These are phyloP conservation scores for Grifola frondosa DNA, from an alignment of 1,284 basidiomycete species.

Conservation along the genomic window DNA sequence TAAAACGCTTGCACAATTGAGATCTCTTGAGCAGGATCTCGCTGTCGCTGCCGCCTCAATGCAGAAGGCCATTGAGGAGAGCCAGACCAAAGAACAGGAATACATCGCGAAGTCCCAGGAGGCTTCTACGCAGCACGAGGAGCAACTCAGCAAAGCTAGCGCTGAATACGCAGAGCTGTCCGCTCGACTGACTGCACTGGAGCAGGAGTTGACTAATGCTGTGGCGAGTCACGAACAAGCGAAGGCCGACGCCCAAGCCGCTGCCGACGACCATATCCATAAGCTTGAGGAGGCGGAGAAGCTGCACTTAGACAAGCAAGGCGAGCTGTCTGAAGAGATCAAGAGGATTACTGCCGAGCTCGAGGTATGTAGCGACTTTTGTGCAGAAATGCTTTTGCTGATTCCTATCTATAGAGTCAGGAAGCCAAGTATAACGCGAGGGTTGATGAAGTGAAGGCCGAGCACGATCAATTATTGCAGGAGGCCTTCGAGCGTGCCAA, in stretches of 20 bases:
- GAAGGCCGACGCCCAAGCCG: conserved; percentile 42
- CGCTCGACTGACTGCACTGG: conserved; percentile 46
- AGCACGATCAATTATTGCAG: conserved; percentile 63
- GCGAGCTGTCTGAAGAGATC: conserved; percentile 59
- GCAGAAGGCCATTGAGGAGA: conserved; percentile 52
- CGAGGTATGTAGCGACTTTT: conserved; percentile 43
- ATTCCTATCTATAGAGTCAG: conserved; percentile 48
- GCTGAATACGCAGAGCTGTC: conserved; percentile 47
- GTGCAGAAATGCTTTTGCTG: not conserved
- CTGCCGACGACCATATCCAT: conserved; percentile 45
- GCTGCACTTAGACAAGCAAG: conserved; percentile 46
- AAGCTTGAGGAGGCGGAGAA: conserved; percentile 52
- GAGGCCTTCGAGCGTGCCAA: conserved; percentile 77
- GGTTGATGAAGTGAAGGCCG: conserved; percentile 63
- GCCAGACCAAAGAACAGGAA: conserved; percentile 49
- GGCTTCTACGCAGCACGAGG: conserved; percentile 44
- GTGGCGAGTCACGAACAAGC: conserved; percentile 48
- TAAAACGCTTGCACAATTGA: conserved; percentile 46
- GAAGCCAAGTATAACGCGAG: conserved; percentile 66
- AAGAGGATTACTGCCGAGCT: conserved; percentile 58
- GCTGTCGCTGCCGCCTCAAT: conserved; percentile 46
- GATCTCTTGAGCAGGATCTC: conserved; percentile 53
- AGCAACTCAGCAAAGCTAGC: conserved; percentile 43
- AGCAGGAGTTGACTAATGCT: conserved; percentile 45
- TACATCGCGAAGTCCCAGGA: conserved; percentile 42